These are phyloP conservation scores for Scenedesmus sp. DNA, from an alignment of 163 green algal genomes.

Conservation along the genomic window DNA sequence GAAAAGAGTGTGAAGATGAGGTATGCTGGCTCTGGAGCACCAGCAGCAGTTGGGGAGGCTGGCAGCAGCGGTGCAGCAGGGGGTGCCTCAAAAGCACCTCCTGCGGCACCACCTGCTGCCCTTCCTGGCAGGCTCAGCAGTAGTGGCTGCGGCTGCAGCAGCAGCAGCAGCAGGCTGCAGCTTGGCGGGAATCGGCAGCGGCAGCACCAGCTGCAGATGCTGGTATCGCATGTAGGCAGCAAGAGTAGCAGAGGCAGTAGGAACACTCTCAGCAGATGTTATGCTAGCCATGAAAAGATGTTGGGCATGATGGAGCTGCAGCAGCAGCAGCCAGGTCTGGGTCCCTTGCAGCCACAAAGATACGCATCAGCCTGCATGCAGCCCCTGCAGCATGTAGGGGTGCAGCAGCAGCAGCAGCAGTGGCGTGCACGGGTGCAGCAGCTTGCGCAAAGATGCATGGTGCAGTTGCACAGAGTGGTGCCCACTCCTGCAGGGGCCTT, in stretches of 20 bases:
- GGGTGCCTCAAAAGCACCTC: neutral
- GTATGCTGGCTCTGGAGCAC: slow-evolving; percentile 4
- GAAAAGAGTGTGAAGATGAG: slow-evolving; percentile 16
- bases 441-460: neutral
- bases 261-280: neutral
- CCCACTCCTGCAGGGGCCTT: neutral
- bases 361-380: neutral
- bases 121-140: neutral
- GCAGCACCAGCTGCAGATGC: neutral
- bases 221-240: neutral
- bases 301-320: neutral
- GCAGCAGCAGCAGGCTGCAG: neutral
- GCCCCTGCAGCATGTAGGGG: neutral
- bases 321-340: neutral
- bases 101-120: neutral
- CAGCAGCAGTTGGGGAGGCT: slow-evolving; percentile 10
- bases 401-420: neutral
- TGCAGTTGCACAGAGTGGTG: neutral
- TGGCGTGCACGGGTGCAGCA: neutral
- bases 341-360: neutral
- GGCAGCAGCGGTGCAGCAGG: neutral
- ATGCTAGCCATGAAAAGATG: neutral
- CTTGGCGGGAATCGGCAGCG: neutral
- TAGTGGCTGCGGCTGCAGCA: neutral
- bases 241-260: neutral